Evolutionary conservation across 768 basidiomycete genomes (phyloP).

Genomic region (Leccinum truebloodii): DNA sequence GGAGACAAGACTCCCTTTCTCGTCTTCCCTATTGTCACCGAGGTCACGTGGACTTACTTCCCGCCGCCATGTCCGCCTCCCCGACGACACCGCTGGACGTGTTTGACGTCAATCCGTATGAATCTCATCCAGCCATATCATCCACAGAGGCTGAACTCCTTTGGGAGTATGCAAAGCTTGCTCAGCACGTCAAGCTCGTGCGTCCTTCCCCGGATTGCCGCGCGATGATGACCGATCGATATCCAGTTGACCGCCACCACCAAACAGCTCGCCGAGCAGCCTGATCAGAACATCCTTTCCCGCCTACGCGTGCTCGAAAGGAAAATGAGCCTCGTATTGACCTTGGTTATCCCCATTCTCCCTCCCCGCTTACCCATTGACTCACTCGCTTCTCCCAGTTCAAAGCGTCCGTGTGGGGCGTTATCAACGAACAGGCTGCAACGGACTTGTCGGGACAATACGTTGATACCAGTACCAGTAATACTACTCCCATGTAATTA

Average conservation of each 20-base stretch:
- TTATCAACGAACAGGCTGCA: slow-evolving; percentile 76
- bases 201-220: slow-evolving; percentile 21
- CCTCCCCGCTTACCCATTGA: not conserved
- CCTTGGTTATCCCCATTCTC: slow-evolving; percentile 55
- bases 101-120: slow-evolving; percentile 69
- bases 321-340: slow-evolving; percentile 94
- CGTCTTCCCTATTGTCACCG: not conserved
- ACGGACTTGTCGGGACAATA: slow-evolving; percentile 18
- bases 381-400: slow-evolving; percentile 51
- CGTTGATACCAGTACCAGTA: slow-evolving; percentile 14
- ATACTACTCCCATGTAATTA: slow-evolving; percentile 17
- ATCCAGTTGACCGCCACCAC: slow-evolving; percentile 65
- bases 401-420: slow-evolving; percentile 95
- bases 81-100: not conserved
- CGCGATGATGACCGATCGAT: not conserved
- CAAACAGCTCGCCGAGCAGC: slow-evolving; percentile 68
- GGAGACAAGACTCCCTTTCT: not conserved
- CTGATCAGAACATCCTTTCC: slow-evolving; percentile 74
- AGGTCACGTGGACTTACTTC: not conserved
- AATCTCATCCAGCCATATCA: slow-evolving; percentile 65
- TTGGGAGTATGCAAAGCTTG: slow-evolving; percentile 92
- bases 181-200: slow-evolving; percentile 78
- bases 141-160: slow-evolving; percentile 75
- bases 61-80: not conserved
- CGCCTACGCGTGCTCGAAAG: slow-evolving; percentile 82